Percentiles rank a stretch among this genome's conserved stretches.
Conservation (phyloP, 257 asterid species). For the Solanum sparsipilum region DNA sequence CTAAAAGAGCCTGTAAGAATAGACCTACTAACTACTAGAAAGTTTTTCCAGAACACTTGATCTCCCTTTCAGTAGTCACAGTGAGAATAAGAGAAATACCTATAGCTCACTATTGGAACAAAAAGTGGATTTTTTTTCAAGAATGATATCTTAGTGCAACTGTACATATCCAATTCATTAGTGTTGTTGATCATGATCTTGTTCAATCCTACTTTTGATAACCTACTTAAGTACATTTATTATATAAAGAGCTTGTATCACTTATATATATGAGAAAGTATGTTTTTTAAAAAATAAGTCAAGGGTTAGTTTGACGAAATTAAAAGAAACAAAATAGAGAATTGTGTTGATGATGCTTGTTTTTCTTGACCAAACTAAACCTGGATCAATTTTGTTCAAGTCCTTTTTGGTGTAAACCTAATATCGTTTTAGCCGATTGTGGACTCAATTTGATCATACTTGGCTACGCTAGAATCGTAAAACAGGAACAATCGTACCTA, state of each 20-base stretch:
- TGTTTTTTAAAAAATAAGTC: background rate
- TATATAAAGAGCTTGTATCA: background rate
- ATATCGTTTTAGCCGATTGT: background rate
- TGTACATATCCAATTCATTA: background rate
- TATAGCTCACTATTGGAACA: background rate
- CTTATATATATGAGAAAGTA: background rate
- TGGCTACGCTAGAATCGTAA: background rate
- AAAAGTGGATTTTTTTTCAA: background rate
- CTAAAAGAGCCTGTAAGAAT: background rate
- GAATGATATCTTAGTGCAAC: background rate
- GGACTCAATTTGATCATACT: background rate
- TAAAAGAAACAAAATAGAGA: background rate
- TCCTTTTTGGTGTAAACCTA: background rate
- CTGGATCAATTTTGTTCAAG: background rate
- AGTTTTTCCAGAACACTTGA: background rate
- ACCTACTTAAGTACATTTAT: background rate
- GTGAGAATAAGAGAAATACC: background rate
- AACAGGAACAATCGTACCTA: background rate
- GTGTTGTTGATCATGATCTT: background rate
- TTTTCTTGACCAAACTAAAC: background rate
- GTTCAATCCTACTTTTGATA: background rate
- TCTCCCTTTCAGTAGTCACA: background rate
- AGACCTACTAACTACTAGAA: background rate
- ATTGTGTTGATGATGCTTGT: background rate
- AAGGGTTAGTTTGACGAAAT: background rate